Conservation (phyloP, 306 rosid species). For the Mimosa bimucronata region DNA sequence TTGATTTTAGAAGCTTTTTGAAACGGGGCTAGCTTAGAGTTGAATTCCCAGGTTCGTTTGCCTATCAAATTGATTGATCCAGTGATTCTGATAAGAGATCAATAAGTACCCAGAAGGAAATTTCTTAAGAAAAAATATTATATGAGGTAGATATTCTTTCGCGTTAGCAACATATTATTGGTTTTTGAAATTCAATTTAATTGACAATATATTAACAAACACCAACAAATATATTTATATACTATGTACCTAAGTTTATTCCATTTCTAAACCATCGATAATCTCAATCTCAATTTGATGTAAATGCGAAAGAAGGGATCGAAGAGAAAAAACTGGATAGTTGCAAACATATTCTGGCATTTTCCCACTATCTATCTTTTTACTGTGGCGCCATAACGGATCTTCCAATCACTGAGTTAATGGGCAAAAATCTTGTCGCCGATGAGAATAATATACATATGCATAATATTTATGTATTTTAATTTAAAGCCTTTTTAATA, state of each 20-base stretch:
- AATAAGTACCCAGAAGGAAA: not conserved
- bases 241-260: not conserved
- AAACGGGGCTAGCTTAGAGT: not conserved
- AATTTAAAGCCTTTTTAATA: conserved; percentile 42
- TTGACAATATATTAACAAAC: not conserved
- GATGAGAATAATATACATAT: conserved; percentile 64
- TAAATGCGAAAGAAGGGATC: not conserved
- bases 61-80: not conserved
- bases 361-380: conserved; percentile 27
- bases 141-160: not conserved
- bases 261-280: not conserved
- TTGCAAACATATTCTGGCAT: conserved; percentile 58
- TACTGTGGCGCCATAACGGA: conserved; percentile 53
- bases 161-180: not conserved
- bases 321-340: conserved; percentile 36
- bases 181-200: not conserved
- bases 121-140: not conserved
- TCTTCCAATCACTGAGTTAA: conserved; percentile 61
- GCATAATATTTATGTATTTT: conserved; percentile 4
- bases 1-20: not conserved
- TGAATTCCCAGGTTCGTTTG: not conserved
- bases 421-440: conserved; percentile 52
- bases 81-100: not conserved
- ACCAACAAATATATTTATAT: not conserved
- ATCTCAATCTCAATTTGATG: not conserved